These are phyloP conservation scores for Chlorophyllum brunneum DNA, from an alignment of 768 basidiomycete species.

Conservation along the genomic window DNA sequence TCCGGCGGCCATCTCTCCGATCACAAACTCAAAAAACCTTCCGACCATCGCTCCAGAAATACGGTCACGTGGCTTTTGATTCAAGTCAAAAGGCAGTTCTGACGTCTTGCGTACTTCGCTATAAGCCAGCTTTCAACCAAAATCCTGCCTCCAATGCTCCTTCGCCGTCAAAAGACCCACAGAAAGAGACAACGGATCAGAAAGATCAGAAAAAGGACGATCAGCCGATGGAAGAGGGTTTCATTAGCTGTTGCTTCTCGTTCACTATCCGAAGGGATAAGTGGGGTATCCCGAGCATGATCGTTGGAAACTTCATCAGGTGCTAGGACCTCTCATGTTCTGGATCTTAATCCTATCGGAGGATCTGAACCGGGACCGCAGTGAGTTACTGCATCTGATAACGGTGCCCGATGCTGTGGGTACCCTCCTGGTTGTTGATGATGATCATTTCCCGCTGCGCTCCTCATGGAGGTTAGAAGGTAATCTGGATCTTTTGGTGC, in stretches of 20 bases:
- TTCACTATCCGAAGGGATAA: conserved; percentile 83
- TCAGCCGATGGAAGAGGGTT: conserved; percentile 58
- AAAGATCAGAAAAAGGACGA: conserved; percentile 28
- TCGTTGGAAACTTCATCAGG: conserved; percentile 85
- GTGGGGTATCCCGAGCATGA: conserved; percentile 87
- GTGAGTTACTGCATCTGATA: too few species aligned
- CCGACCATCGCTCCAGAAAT: conserved; percentile 59
- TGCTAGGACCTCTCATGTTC: conserved; percentile 42
- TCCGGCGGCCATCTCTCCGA: background rate
- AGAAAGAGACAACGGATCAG: conserved; percentile 7
- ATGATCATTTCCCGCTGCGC: too few species aligned
- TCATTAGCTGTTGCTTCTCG: conserved; percentile 87
- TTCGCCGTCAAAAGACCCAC: conserved; percentile 8
- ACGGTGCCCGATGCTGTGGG: too few species aligned
- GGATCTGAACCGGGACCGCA: too few species aligned
- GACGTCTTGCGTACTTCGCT: conserved; percentile 85
- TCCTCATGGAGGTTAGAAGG: background rate
- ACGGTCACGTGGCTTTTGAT: conserved; percentile 90
- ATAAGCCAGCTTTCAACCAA: conserved; percentile 59
- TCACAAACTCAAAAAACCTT: background rate
- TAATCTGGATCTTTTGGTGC: too few species aligned
- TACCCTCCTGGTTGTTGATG: too few species aligned
- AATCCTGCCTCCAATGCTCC: conserved; percentile 16
- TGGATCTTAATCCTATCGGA: too few species aligned
- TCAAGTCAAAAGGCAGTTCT: conserved; percentile 90